Evolutionary conservation across 495 filamentous ascomycete genomes (phyloP).

Genomic region (Sphaerosporella brunnea): DNA sequence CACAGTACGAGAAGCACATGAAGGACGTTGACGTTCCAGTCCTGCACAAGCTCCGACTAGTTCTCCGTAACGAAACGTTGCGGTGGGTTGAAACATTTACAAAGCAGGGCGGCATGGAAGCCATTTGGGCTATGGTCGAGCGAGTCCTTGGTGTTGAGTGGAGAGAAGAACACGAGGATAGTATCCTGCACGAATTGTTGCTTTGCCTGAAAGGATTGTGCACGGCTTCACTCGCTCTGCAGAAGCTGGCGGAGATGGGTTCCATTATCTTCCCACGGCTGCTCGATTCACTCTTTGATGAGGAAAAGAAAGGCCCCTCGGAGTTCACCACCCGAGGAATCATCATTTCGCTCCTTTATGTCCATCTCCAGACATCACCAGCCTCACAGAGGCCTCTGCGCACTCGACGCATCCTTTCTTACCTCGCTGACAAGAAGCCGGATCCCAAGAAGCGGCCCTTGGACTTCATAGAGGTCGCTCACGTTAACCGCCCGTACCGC

Average conservation of each 20-base stretch:
- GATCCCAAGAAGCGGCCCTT: slow-evolving; percentile 57
- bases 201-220: slow-evolving; percentile 89
- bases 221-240: slow-evolving; percentile 69
- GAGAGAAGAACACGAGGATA: slow-evolving; percentile 96
- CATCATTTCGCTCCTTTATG: slow-evolving; percentile 70
- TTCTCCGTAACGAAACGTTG: slow-evolving; percentile 86
- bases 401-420: slow-evolving; percentile 51
- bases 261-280: slow-evolving; percentile 68
- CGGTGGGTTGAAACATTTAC: slow-evolving; percentile 90
- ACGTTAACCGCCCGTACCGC: slow-evolving; percentile 47
- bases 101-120: slow-evolving; percentile 72
- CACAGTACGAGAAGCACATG: slow-evolving; percentile 19
- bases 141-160: slow-evolving; percentile 89
- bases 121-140: slow-evolving; percentile 69
- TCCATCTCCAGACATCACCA: slow-evolving; percentile 36
- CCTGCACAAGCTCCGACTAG: slow-evolving; percentile 76
- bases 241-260: slow-evolving; percentile 65
- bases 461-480: slow-evolving; percentile 76
- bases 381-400: slow-evolving; percentile 14
- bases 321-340: slow-evolving; percentile 86
- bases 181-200: slow-evolving; percentile 74
- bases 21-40: slow-evolving; percentile 76
- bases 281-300: slow-evolving; percentile 78
- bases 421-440: slow-evolving; percentile 64
- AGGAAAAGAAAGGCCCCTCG: slow-evolving; percentile 89